Conservation (phyloP, 1,284 basidiomycete species). For the Pulveroboletus sp. region DNA sequence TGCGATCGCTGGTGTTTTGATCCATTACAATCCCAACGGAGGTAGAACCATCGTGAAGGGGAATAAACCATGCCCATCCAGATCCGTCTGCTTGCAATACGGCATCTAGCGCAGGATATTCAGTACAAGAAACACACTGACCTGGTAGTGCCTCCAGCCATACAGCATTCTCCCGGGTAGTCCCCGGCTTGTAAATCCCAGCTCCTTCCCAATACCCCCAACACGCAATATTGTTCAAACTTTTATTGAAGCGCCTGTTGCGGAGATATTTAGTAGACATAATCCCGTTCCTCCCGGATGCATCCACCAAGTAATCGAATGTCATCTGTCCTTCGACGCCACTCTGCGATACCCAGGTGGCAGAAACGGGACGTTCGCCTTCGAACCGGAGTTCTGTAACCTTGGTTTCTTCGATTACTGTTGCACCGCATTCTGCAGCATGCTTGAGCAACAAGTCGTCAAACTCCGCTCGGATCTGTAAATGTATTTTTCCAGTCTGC, state of each 20-base stretch:
- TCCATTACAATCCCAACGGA: background rate
- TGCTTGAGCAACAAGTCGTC: background rate
- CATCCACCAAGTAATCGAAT: background rate
- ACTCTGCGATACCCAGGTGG: background rate
- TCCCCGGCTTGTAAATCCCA: background rate
- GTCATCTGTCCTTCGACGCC: background rate
- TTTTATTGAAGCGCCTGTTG: background rate
- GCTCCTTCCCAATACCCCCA: background rate
- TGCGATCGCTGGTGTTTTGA: background rate
- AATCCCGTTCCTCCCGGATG: background rate
- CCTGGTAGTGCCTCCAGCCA: background rate
- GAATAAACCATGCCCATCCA: background rate
- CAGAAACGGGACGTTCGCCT: background rate
- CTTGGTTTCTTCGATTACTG: background rate
- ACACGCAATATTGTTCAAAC: background rate
- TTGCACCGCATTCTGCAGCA: background rate
- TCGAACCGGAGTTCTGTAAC: background rate
- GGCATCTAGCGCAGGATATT: background rate
- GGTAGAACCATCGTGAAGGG: background rate
- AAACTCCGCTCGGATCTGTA: background rate
- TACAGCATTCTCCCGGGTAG: background rate
- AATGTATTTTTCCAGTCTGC: background rate
- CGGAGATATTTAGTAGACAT: background rate
- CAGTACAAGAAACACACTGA: background rate
- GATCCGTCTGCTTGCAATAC: background rate